Base-by-base conservation (phyloP, 306 rosid species). In the Quillaja saponaria region DNA sequence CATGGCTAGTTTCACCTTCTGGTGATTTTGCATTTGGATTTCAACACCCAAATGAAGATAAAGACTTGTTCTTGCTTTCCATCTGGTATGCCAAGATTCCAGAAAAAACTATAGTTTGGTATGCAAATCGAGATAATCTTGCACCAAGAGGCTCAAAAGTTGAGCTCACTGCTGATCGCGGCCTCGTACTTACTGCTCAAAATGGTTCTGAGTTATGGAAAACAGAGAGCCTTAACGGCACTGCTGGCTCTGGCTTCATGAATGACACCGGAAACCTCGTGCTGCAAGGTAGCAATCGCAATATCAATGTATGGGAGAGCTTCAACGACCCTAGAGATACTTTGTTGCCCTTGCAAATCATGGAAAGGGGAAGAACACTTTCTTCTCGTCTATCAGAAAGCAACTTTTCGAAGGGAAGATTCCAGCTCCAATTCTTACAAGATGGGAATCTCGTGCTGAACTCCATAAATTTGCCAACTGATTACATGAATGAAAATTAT, bases 1-100 rank as follows among this genome's bases (percentile, higher is more conserved):
- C 8, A 3, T 76, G 73, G 76, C 39, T 76, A 25, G 31, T 25
- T 34, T 70, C 81, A 45, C 50, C 66, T 37, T 65, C 55, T 2
- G 57, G 73, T 2, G 73, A 76, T 46, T 76, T 76, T 65, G 73
- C 77, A 13, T 76, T 76, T 12, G 73, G 70, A 1, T 76, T 76
- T 60, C 17, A 25, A 4, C 31, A 25, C 20, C 34, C 21, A 46
- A 10, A 65, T 60, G 16, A 34, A 42, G 42, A 31, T 0, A 20
- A 61, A 15, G 66, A 60, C 11, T 39, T 56, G 40, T 75, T 69
- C 53, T 57, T 75, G 20, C n/a, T 74, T 0, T 61, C 73, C 3
- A 62, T 68, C 15, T 68, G 71, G 74, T 50, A 63, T 17, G 6
- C 15, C 11, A 34, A 56, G 2, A 42, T 68, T 14, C 67, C 35